Base-by-base conservation (phyloP, 331 rosid genomes). In the Prunus yedoensis region DNA sequence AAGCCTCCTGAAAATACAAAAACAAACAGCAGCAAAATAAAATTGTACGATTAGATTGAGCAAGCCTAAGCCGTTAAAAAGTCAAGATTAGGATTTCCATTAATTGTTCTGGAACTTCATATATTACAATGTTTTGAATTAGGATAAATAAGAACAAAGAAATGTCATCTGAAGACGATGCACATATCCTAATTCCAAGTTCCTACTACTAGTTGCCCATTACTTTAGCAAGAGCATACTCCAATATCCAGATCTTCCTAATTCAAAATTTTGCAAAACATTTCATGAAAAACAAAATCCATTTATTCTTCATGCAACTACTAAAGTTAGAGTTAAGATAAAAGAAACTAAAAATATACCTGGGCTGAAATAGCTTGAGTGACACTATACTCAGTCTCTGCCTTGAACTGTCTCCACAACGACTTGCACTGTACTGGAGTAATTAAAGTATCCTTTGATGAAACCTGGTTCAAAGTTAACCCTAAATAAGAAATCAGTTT, bases 291-390 rank as follows among this genome's bases (percentile, higher is more conserved):
- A 30, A 11, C 20, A 76, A 66, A 53, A 8, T 3, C 35, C 60
- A 43, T 27, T 54, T 38, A 54, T 27, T 11, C 56, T 23, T 3
- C 1, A 43, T 50, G 57, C 21, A 65, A 65, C 21, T 18, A 30
- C 64, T 13, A 0, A 66, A 77, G 49, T 38, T 60, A 46, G 54
- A 52, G 9, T 57, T 10, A 4, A 45, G 49, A 43, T 27, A 21
- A 46, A 8, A 62, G 46, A 74, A 63, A 18, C 15, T 28, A 28
- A 57, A 41, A 67, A n/a, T 54, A 21, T 78, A 88, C 98, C 92
- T 91, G 98, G 68, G 96, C 97, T 0, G 96, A 74, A 85, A 94
- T 81, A 72, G 98, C 98, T 77, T 91, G 98, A 27, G 96, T 71
- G 75, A 94, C 82, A 46, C 83, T 73, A 78, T 90, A 91, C 82